Percentiles rank a stretch among this genome's conserved stretches.
Conservation (phyloP, 2,329 filamentous ascomycete genomes). For the Nectriaceae sp. region DNA sequence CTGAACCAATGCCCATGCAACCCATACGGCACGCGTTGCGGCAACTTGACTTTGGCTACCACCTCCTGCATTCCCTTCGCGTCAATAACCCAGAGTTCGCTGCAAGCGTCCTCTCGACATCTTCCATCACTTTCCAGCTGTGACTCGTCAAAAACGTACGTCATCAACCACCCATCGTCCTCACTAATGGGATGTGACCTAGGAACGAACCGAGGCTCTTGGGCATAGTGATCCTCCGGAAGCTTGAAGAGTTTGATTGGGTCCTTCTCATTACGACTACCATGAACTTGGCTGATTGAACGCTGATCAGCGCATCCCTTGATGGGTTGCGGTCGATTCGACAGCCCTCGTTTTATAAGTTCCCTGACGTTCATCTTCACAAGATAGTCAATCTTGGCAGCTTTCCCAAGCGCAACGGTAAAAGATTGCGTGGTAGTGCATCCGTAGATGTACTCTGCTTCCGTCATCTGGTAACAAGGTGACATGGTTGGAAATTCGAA, state of each 20-base stretch:
- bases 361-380: conserved; percentile 60
- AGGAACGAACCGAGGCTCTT: conserved; percentile 68
- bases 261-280: conserved; percentile 46
- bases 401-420: conserved; percentile 61
- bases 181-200: conserved; percentile 45
- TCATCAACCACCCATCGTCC: conserved; percentile 68
- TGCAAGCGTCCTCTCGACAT: conserved; percentile 46
- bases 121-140: conserved; percentile 57
- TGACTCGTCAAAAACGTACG: conserved; percentile 70
- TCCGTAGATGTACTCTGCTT: conserved; percentile 65
- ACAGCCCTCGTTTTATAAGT: conserved; percentile 55
- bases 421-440: conserved; percentile 63
- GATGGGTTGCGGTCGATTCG: conserved; percentile 46
- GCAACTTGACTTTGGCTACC: conserved; percentile 58
- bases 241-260: conserved; percentile 64
- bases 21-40: conserved; percentile 70
- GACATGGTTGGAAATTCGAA: conserved; percentile 69
- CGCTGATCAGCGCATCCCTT: conserved; percentile 65
- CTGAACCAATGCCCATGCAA: conserved; percentile 66
- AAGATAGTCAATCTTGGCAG: conserved; percentile 66
- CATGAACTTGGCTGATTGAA: conserved; percentile 53
- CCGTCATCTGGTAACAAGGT: conserved; percentile 55
- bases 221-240: conserved; percentile 62
- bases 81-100: conserved; percentile 70
- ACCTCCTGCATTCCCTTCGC: conserved; percentile 63